These are phyloP conservation scores for Cryptosporidium ryanae DNA, from an alignment of 169 alveolate species.

Conservation along the genomic window DNA sequence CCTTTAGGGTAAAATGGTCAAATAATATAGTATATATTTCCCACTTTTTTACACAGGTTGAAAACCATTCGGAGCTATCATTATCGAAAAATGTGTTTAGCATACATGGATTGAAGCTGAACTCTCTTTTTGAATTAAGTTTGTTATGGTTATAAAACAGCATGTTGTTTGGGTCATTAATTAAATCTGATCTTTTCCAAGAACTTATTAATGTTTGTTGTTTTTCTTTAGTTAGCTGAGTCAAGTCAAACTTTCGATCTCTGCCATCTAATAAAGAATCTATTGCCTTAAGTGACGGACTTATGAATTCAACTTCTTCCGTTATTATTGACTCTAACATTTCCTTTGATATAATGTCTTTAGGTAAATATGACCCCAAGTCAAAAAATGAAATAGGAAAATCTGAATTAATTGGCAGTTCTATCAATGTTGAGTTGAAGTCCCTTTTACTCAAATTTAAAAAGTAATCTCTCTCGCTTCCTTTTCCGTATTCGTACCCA, in stretches of 20 bases:
- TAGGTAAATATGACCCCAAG: conserved; percentile 44
- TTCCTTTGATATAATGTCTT: conserved; percentile 64
- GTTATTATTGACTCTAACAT: conserved; percentile 32
- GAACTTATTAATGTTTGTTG: conserved; percentile 16
- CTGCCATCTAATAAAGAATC: neutral
- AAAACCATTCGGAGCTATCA: conserved; percentile 21
- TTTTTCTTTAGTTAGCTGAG: conserved; percentile 21
- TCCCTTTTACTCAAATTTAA: neutral
- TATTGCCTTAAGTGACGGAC: neutral
- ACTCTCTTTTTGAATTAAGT: neutral
- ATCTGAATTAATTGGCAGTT: conserved; percentile 57
- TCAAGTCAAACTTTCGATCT: neutral
- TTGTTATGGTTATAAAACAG: conserved; percentile 29
- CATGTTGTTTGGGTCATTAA: conserved; percentile 38
- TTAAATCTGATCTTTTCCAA: conserved; percentile 37
- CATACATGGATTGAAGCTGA: conserved; percentile 26
- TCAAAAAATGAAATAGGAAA: conserved; percentile 42
- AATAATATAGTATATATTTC: conserved; percentile 24
- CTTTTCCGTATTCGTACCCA: too few species aligned
- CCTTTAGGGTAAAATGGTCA: conserved; percentile 3
- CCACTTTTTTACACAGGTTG: conserved; percentile 56
- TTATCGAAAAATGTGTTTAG: conserved; percentile 8
- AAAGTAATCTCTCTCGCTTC: neutral
- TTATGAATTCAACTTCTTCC: conserved; percentile 44
- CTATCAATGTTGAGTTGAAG: conserved; percentile 36